phyloP scores from a whole-genome alignment of 2,329 filamentous ascomycete genomes.

The Zasmidium cellare region DNA sequence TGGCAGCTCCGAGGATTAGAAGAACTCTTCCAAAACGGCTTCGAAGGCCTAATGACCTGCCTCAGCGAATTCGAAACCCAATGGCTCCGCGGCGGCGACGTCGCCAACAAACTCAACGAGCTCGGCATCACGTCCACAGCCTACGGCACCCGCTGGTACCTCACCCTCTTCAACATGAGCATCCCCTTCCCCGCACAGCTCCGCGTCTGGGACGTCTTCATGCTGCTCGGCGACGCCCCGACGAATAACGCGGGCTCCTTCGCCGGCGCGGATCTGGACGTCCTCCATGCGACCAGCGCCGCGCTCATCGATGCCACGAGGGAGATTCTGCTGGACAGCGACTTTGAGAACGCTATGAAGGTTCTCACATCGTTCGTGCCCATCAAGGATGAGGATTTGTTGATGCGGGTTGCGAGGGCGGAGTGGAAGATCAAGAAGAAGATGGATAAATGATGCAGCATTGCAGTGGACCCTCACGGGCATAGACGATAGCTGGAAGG shows the following conservation, averaged over 20 bases:
- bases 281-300: slow-evolving; percentile 81
- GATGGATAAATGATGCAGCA: slow-evolving; percentile 24
- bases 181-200: slow-evolving; percentile 93
- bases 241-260: slow-evolving; percentile 29
- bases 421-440: slow-evolving; percentile 76
- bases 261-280: slow-evolving; percentile 69
- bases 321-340: slow-evolving; percentile 84
- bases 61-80: slow-evolving; percentile 79
- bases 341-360: slow-evolving; percentile 99
- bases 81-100: slow-evolving; percentile 77
- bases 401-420: slow-evolving; percentile 85
- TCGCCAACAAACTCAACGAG: slow-evolving; percentile 75
- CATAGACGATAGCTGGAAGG: too few species aligned
- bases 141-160: slow-evolving; percentile 97
- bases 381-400: slow-evolving; percentile 86
- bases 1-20: slow-evolving; percentile 88
- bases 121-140: slow-evolving; percentile 81
- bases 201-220: slow-evolving; percentile 96
- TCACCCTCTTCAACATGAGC: slow-evolving; percentile 95
- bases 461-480: not conserved
- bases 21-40: slow-evolving; percentile 78
- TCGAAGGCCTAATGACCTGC: slow-evolving; percentile 82
- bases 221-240: slow-evolving; percentile 76
- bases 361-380: slow-evolving; percentile 91
- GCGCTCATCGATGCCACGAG: slow-evolving; percentile 88